These are phyloP conservation scores for Cicer pinnatifidum DNA, from an alignment of 306 rosid genomes.

Conservation along the genomic window DNA sequence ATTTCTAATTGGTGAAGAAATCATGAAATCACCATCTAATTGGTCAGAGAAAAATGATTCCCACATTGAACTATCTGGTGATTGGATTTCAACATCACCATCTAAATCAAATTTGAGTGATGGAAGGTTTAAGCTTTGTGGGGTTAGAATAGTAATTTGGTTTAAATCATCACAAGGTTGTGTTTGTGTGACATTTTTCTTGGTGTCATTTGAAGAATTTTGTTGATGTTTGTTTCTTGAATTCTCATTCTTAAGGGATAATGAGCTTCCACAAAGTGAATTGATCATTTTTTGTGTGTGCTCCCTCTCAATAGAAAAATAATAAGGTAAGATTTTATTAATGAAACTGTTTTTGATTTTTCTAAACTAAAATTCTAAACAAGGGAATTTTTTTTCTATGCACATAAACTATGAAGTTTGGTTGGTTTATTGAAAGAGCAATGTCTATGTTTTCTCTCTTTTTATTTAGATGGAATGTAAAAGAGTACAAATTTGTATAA, in stretches of 20 bases:
- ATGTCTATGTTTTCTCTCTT: slow-evolving; percentile 48
- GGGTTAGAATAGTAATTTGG: slow-evolving; percentile 56
- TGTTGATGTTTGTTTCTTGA: slow-evolving; percentile 58
- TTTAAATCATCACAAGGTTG: slow-evolving; percentile 52
- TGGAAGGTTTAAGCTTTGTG: slow-evolving; percentile 72
- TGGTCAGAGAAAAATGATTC: slow-evolving; percentile 81
- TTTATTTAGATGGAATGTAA: slow-evolving; percentile 48
- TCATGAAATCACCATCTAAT: slow-evolving; percentile 79
- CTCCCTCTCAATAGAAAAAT: slow-evolving; percentile 14
- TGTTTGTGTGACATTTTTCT: slow-evolving; percentile 40
- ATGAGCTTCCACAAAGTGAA: slow-evolving; percentile 74
- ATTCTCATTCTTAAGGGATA: slow-evolving; percentile 62
- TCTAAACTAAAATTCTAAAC: not conserved
- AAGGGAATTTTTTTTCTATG: not conserved
- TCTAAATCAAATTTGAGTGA: slow-evolving; percentile 67
- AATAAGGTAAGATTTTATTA: not conserved
- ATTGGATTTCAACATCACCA: slow-evolving; percentile 76
- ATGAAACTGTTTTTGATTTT: not conserved
- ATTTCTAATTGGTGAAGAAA: slow-evolving; percentile 80
- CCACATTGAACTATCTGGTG: slow-evolving; percentile 84
- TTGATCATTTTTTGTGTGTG: slow-evolving; percentile 59
- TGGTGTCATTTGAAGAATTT: slow-evolving; percentile 55
- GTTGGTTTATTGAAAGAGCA: slow-evolving; percentile 53
- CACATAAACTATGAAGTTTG: slow-evolving; percentile 1
- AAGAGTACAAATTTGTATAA: slow-evolving; percentile 19